Conservation (phyloP, 2,329 filamentous ascomycete species). For the Akanthomyces muscarius region DNA sequence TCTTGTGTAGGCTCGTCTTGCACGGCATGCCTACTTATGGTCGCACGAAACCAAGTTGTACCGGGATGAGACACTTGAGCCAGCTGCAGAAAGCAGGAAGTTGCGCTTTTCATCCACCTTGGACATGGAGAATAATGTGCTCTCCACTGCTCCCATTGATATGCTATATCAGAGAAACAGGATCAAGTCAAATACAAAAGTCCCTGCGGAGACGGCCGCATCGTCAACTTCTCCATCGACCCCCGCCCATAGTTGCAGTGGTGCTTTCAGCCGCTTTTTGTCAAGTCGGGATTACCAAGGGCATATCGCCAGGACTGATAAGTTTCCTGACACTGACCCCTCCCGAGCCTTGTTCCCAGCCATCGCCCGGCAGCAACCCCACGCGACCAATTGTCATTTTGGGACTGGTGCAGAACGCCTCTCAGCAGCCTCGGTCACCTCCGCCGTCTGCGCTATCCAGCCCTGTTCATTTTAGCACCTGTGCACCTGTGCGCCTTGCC, state of each 20-base stretch:
- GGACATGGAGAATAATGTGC: too few species aligned
- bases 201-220: background rate
- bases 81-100: too few species aligned
- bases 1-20: background rate
- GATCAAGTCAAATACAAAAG: background rate
- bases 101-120: too few species aligned
- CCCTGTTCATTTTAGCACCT: background rate
- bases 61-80: too few species aligned
- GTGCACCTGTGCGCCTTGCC: background rate
- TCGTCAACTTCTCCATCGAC: background rate
- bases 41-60: background rate
- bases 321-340: background rate
- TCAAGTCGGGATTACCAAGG: background rate
- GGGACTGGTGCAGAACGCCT: background rate
- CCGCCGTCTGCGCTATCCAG: background rate
- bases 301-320: background rate
- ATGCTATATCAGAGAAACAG: background rate
- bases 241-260: too few species aligned
- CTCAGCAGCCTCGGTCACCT: slow-evolving; percentile 8
- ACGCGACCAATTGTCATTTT: slow-evolving; percentile 1
- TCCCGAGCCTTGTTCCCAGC: slow-evolving; percentile 6
- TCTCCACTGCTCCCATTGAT: too few species aligned
- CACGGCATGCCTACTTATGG: background rate
- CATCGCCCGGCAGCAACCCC: background rate
- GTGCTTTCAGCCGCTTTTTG: background rate